Percentiles rank a stretch among this genome's conserved stretches.
Conservation (phyloP, 352 stramenopile genomes). For the Aphanomyces astaci region DNA sequence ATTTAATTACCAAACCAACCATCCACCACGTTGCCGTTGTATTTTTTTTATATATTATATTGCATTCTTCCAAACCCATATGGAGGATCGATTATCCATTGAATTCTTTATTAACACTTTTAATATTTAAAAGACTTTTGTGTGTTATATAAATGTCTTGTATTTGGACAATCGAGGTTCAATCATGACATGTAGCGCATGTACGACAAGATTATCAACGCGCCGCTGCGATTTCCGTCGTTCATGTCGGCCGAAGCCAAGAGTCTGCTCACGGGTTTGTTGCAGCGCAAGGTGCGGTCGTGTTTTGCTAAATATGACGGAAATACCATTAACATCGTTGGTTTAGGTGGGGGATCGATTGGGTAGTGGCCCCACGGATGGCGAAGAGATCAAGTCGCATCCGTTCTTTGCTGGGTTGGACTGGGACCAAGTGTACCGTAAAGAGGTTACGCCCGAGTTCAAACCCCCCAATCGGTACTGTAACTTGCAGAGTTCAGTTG, state of each 20-base stretch:
- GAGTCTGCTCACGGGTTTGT: constrained; percentile 69
- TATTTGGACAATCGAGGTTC: too few species aligned
- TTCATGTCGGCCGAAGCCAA: constrained; percentile 88
- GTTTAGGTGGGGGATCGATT: constrained; percentile 53
- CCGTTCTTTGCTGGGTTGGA: constrained; percentile 91
- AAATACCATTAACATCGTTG: neutral
- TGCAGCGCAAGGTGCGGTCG: constrained; percentile 70
- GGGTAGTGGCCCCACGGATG: constrained; percentile 76
- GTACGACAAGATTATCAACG: constrained; percentile 93
- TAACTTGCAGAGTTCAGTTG: neutral
- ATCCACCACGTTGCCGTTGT: too few species aligned
- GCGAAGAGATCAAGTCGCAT: constrained; percentile 89
- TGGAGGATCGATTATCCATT: too few species aligned
- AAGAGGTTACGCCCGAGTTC: constrained; percentile 87
- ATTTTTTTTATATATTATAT: too few species aligned
- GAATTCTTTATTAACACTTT: too few species aligned
- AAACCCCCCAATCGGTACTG: constrained; percentile 74
- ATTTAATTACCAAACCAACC: too few species aligned
- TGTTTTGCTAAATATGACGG: neutral
- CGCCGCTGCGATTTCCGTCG: constrained; percentile 78
- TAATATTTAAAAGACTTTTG: too few species aligned
- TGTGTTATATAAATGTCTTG: too few species aligned
- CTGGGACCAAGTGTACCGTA: constrained; percentile 83
- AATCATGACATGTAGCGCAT: constrained; percentile 69
- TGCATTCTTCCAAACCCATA: too few species aligned